Base-by-base conservation (phyloP, 1,284 basidiomycete genomes). In the Neonothopanus nambi region DNA sequence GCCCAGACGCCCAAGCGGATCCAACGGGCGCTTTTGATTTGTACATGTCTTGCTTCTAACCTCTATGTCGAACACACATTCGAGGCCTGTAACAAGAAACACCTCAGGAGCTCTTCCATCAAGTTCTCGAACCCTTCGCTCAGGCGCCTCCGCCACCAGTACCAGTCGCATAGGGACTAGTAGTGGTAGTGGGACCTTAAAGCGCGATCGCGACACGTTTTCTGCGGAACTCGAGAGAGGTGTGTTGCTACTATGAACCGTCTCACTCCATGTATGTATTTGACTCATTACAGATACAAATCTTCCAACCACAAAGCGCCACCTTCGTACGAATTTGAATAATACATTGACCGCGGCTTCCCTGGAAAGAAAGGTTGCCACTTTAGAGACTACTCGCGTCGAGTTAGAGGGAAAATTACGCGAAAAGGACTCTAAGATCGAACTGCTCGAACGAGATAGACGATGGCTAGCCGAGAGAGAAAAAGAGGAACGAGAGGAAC, bases 141-240 rank as follows among this genome's bases (percentile, higher is more conserved):
- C 30, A 4, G 8, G 4, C 8, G 13, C 30, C 30, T 33, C 30
- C 9, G 9, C 30, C 9, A 13, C 30, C 30, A 33, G 30, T 9
- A 33, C 30, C 9, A 33, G 30, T 13, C 30, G 30, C 30, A 33
- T 33, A 33, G 30, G 30, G 8, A 33, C 30, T 13, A 33, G 30
- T 13, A 33, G 30, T 33, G 30, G 42, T 18, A 48, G 33, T 23
- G 17, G 13, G 24, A 40, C 28, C 41, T 20, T 51, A 13, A 51
- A 51, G 43, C 49, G 49, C 30, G 41, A 87, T 57, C 78, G 85
- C 35, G 83, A 85, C 59, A 84, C 84, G 0, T 67, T 86, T 41
- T 76, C 79, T 30, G 84, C 85, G 23, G 84, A 87, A 59, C 75
- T 86, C 5, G 85, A 87, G 64, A 74, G 80, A 64, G 85, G 85